Evolutionary conservation across 495 filamentous ascomycete genomes (phyloP).

Genomic region (Aspergillus homomorphus): DNA sequence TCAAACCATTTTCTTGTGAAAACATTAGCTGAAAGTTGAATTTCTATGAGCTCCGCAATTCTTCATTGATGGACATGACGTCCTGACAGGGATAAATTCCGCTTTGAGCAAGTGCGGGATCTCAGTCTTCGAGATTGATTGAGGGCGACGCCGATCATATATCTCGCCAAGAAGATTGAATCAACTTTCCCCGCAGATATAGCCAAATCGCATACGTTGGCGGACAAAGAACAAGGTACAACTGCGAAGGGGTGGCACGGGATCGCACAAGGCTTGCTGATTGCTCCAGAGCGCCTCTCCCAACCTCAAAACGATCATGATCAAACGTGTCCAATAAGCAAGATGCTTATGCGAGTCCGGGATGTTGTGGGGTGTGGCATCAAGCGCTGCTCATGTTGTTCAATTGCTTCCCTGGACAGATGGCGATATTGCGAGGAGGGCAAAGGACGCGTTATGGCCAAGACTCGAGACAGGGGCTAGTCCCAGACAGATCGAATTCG

Average conservation of each 20-base stretch:
- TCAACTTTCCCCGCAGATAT: not conserved
- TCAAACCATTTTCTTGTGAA: no score
- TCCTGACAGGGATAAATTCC: not conserved
- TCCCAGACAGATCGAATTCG: no score
- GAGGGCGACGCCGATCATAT: not conserved
- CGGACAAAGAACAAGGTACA: no score
- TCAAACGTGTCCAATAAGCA: not conserved
- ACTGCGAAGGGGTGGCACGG: not conserved
- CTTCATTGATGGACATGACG: not conserved
- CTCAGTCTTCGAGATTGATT: not conserved
- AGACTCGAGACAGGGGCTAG: not conserved
- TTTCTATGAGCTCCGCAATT: not conserved
- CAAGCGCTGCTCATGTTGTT: not conserved
- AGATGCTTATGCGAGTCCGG: not conserved
- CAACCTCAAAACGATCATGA: not conserved
- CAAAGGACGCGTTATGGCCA: not conserved
- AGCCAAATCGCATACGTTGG: not conserved
- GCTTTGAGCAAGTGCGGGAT: not conserved
- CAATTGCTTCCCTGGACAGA: not conserved
- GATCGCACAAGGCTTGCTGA: not conserved
- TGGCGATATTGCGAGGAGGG: not conserved
- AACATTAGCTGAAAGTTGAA: not conserved
- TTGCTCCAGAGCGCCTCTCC: not conserved
- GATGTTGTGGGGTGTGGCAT: not conserved
- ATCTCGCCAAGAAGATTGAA: not conserved